Base-by-base conservation (phyloP, 2,329 filamentous ascomycete genomes). In the Dothistroma pini region DNA sequence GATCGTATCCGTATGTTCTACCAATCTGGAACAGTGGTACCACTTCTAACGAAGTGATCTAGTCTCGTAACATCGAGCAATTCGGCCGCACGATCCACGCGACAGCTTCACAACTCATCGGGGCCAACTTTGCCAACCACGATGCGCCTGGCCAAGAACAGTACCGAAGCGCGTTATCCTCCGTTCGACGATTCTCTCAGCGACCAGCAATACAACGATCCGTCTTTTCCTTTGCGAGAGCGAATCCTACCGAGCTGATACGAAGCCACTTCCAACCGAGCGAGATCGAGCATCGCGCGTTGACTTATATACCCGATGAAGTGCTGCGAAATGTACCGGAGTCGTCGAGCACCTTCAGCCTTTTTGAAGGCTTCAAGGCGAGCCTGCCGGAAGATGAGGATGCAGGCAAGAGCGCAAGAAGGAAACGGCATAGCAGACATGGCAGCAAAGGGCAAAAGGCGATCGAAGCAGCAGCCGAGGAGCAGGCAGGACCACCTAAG, bases 331-430 rank as follows among this genome's bases (percentile, higher is more conserved):
- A 96, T 74, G 93, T 97, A 55, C 95, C 95, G 68, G 91, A 96
- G 63, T 84, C 89, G 73, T 87, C 88, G 22, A 96, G 90, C 76
- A 81, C 87, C 16, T 99, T 96, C 78, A 97, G 93, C 47, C 82
- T 99, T 50, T 97, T 99, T 75, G 91, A 99, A 76, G 95, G 95
- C 67, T 99, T 99, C 76, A 88, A 96, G 78, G 95, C 93, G 53
- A 93, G 87, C 65, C 82, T 96, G 64, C 93, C 93, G 2, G 89
- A 95, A 59, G 78, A 81, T 53, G 80, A 79, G 58, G 75, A 72
- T 57, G 85, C 64, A 7, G 59, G 54, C 11, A 65, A 62, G 38
- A 54, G 57, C 3, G 63, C 62, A n/a, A 85, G 84, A 67, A 87
- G 88, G 73, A 90, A 88, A 74, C 71, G 86, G 68, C 85, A 84